A percentile compares a stretch with the other conserved stretches of the same genome.
Evolutionary conservation across 2,329 filamentous ascomycete genomes (phyloP).

Genomic region (Xylariaceae sp.): DNA sequence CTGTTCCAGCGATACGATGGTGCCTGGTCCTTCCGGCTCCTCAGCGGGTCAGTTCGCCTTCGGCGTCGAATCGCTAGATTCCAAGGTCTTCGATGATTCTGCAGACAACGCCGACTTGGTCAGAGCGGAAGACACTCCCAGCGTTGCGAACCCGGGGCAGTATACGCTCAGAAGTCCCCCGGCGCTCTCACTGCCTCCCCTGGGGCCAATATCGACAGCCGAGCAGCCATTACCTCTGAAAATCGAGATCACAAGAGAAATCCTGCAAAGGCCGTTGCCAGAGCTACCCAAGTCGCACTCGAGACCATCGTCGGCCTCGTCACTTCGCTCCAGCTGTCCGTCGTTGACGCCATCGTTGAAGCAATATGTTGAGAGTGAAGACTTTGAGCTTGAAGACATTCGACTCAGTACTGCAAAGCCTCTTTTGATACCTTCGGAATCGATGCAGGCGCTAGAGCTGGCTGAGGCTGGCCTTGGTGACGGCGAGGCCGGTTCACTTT

Average conservation of each 20-base stretch:
- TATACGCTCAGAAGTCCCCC: conserved; percentile 13
- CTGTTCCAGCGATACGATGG: not conserved
- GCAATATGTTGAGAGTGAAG: conserved; percentile 24
- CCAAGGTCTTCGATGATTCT: conserved; percentile 7
- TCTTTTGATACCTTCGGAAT: conserved; percentile 19
- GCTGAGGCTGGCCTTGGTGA: conserved; percentile 6
- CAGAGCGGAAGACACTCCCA: conserved; percentile 1
- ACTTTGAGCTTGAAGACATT: conserved; percentile 24
- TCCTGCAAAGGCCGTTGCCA: conserved; percentile 20
- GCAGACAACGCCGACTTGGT: conserved; percentile 1
- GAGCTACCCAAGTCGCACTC: conserved; percentile 17
- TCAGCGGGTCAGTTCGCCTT: conserved; percentile 10
- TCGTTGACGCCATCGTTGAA: conserved; percentile 25
- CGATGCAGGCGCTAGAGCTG: conserved; percentile 20
- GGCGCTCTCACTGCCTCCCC: conserved; percentile 2
- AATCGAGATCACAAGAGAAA: conserved; percentile 3
- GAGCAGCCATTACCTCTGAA: too few relatives aligned
- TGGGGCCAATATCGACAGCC: too few relatives aligned
- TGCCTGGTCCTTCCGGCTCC: not conserved
- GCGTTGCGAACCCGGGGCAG: conserved; percentile 2
- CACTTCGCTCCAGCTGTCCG: conserved; percentile 22
- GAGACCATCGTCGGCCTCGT: conserved; percentile 19
- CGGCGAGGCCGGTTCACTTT: conserved; percentile 16
- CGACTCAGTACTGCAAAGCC: conserved; percentile 20
- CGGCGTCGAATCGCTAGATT: conserved; percentile 7